Evolutionary conservation across 495 filamentous ascomycete species (phyloP), one percentile per base, ranked within the genome.

Genomic region (Aspergillus mulundensis): DNA sequence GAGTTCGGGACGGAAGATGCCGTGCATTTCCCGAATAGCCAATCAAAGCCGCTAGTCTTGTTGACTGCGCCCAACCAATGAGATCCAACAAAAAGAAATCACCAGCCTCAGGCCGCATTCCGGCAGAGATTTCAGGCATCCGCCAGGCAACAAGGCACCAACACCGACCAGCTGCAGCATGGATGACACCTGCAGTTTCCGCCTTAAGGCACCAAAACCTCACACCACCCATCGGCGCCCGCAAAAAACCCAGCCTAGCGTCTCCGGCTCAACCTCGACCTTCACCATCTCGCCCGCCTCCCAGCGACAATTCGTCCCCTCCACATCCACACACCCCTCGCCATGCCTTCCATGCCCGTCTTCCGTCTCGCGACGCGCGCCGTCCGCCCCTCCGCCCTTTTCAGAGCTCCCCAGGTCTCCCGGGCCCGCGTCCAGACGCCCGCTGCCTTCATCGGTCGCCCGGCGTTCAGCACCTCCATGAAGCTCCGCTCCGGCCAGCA

Each of bases 301-400:
- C 66, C 64, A 64, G 55, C 62, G 60, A 62, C 66, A 62, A 69
- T 65, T 68, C 61, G 59, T 38, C 32, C 2, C 32, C 47, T 54
- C 64, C 60, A 58, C 36, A 61, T 56, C 54, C 59, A 60, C 48
- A 50, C 56, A 39, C 59, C 57, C 56, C 61, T 65, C 64, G 60
- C 66, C 69, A 88, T 86, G 82, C 84, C 85, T 71, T 84, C 86
- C 59, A 74, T 82, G 56, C 83, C 85, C 58, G 71, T 90, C 66
- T 80, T 90, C 75, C 83, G 88, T 69, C 67, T 82, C 60, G 86
- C 85, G 70, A 81, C 82, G 66, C 86, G 87, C 74, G 82, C 83
- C 65, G 69, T 75, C 75, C 84, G 72, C 77, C 85, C 67, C 77
- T 61, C 75, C 74, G 76, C 76, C 77, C 82, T 84, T 72, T 81